Base-by-base conservation (phyloP, 2,329 filamentous ascomycete species). In the Phaeosphaeriaceae sp. region DNA sequence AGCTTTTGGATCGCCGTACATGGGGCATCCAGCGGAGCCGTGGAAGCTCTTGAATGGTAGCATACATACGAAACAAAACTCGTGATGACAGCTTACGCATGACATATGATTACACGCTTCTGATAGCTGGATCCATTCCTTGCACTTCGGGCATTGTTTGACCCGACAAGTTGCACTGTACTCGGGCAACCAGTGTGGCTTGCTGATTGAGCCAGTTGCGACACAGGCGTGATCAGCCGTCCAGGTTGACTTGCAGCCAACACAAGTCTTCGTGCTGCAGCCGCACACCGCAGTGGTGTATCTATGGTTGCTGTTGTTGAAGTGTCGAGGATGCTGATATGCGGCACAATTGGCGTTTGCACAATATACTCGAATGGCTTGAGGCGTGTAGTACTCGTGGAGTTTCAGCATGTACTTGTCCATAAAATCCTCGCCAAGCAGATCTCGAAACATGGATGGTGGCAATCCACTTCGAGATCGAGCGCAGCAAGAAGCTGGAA, bases 11-110 rank as follows among this genome's bases (percentile, higher is more conserved):
- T 63, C 56, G 10, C 56, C 58, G 21, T 59, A 59, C 2, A 15
- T 17, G 7, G 57, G 53, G 47, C 60, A 65, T 6, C 50, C 48
- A 5, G 27, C 13, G 20, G 25, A 21, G 1, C 27, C 20, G 41
- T 61, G 57, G 9, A 48, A 41, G 13, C 45, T 47, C 6, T 11
- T 21, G 56, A 54, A 63, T 1, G 11, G n/a, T 10, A 56, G 47
- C 19, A 58, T 42, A 27, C 65, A 66, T 7, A 65, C 36, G 51
- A 65, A 65, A 41, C 62, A 67, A 53, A 63, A 67, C 4, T 60
- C 7, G 21, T 52, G 20, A 11, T 51, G 20, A 33, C 62, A 63
- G 22, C 45, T 22, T 5, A n/a, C 17, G 19, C 58, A 67, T 7
- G 22, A 45, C 62, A 65, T 60, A 13, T 63, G 60, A 44, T 65